Evolutionary conservation across 1,284 basidiomycete genomes (phyloP).

Genomic region (Ceratobasidium papillatum): DNA sequence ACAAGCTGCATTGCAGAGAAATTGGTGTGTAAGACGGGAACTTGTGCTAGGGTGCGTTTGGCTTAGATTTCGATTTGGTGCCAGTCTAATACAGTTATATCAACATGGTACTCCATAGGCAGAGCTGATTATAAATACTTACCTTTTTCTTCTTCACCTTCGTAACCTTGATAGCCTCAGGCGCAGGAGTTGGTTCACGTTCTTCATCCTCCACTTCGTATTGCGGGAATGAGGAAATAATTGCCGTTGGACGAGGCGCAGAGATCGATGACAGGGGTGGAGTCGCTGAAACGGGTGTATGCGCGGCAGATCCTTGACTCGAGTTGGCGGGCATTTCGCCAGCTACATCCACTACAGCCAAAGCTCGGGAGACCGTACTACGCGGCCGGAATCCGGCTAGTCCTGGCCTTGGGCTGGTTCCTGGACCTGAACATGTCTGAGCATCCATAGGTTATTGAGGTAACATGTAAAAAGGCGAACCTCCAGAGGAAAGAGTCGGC

Average conservation of each 20-base stretch:
- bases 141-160: slow-evolving; percentile 71
- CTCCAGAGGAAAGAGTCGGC: slow-evolving; percentile 54
- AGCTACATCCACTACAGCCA: slow-evolving; percentile 74
- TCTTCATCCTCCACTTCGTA: slow-evolving; percentile 65
- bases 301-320: slow-evolving; percentile 49
- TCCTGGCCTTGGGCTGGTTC: slow-evolving; percentile 50
- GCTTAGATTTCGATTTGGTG: slow-evolving; percentile 8
- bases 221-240: slow-evolving; percentile 63
- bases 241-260: slow-evolving; percentile 48
- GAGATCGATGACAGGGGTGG: slow-evolving; percentile 52
- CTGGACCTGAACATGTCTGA: slow-evolving; percentile 57
- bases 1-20: not conserved
- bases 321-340: slow-evolving; percentile 83
- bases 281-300: slow-evolving; percentile 45
- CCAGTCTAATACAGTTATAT: not conserved
- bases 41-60: not conserved
- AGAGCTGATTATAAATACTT: not conserved
- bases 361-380: slow-evolving; percentile 45
- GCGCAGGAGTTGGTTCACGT: slow-evolving; percentile 59
- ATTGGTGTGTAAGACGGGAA: not conserved
- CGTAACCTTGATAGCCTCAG: slow-evolving; percentile 77
- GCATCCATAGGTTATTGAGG: slow-evolving; percentile 20
- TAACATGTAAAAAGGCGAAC: not conserved
- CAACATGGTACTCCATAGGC: not conserved
- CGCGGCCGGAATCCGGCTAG: slow-evolving; percentile 46